Percentiles rank a stretch among this genome's conserved stretches.
Conservation (phyloP, 192 early-diverging fungal species). For the Obelidium mucronatum region DNA sequence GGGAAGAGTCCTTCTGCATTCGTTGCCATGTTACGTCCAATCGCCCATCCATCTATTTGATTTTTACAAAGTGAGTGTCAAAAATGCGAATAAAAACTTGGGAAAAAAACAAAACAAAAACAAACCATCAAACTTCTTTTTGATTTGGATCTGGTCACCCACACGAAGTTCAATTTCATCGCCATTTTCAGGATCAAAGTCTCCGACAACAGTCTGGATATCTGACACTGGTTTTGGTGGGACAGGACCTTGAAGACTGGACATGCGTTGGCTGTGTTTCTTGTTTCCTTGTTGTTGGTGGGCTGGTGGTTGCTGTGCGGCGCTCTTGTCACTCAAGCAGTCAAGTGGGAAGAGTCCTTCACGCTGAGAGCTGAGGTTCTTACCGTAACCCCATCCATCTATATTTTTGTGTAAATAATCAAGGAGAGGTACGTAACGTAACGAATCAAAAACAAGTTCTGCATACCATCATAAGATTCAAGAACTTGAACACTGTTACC, state of each 20-base stretch:
- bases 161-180: conserved; percentile 24
- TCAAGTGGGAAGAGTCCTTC: conserved; percentile 6
- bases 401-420: too few species aligned
- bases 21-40: not conserved
- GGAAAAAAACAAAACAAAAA: not conserved
- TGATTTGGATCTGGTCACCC: conserved; percentile 20
- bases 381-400: conserved; percentile 9
- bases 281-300: too few species aligned
- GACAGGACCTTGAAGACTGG: too few species aligned
- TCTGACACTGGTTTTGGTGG: not conserved
- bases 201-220: not conserved
- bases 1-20: conserved; percentile 12
- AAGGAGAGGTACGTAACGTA: too few species aligned
- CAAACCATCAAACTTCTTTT: conserved; percentile 16
- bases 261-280: too few species aligned
- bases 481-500: not conserved
- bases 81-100: not conserved
- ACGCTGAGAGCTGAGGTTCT: not conserved
- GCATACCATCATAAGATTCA: conserved; percentile 3
- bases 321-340: too few species aligned
- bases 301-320: not conserved
- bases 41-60: conserved; percentile 13
- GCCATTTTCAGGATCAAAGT: not conserved
- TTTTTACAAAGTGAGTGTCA: not conserved
- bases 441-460: too few species aligned